Base-by-base conservation (phyloP, 306 rosid genomes). In the Vigna mungo region DNA sequence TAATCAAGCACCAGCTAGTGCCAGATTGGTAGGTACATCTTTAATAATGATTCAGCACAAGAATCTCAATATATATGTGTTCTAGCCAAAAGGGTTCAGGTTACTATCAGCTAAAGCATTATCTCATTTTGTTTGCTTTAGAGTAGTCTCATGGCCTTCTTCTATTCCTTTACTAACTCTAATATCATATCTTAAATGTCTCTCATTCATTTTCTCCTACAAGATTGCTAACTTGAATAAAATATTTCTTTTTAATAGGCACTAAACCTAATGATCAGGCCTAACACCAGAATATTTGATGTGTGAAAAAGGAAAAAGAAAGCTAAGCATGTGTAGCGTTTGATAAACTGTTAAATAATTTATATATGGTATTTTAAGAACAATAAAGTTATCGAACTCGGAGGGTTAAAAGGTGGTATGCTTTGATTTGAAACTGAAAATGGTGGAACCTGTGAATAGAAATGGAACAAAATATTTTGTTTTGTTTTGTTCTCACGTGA, bases 1-100 rank as follows among this genome's bases (percentile, higher is more conserved):
- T 20, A 74, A 71, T 82, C 71, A 82, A 77, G 71, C 78, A 66
- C 69, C 69, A 60, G 74, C 67, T 67, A 77, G 71, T 54, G 59
- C 72, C 75, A 74, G 48, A 49, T 81, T 77, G 79, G 82, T 76
- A 65, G 71, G 51, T 32, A 62, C 77, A 53, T 61, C 60, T 75
- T 64, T 52, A 69, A 77, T 71, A 25, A 53, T 67, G 18, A 46
- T 54, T 46, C 81, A 77, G n/a, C 52, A 75, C 34, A 63, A 36
- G 65, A 78, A 80, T 75, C 78, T 74, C 53, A 52, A 55, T 7
- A 51, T 16, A 64, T 30, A 30, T 3, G 34, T 30, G 34, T 30
- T 30, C 34, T 30, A 30, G 34, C 5, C 0, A 30, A 30, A 30
- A 30, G 5, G 34, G 34, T 25, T 25, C 3, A 25, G 27, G 27